Base-by-base conservation (phyloP, 148 eudicot species). In the Mesembryanthemum crystallinum region DNA sequence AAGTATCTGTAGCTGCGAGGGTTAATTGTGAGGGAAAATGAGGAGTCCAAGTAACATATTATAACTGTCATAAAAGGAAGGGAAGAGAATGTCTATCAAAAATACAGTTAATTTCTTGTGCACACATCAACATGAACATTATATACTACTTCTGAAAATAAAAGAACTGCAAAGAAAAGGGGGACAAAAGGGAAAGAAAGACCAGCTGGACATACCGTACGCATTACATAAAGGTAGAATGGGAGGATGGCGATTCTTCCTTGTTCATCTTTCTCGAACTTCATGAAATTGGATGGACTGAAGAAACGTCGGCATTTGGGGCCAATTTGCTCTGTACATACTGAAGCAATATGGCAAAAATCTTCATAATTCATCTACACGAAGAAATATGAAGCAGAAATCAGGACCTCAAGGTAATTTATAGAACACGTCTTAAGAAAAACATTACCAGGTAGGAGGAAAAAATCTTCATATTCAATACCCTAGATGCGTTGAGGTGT, bases 311-410 rank as follows among this genome's bases (percentile, higher is more conserved):
- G 85, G 82, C 99, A 95, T 84, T 95, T 95, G 21, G 96, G 97
- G 78, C 98, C 98, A 72, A 95, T 90, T 85, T 95, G 99, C 83
- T 92, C 97, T 21, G 99, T 85, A 81, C 99, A 95, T 62, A 95
- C 99, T 33, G 99, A 89, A 81, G 99, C 99, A 76, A 95, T 95
- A 85, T 95, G 99, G 88, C 99, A 95, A 81, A 95, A 95, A 86
- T 95, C 99, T 86, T 95, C 99, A 85, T 95, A 95, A 77, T 95
- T 95, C 99, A 95, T 95, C 99, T 95, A 75, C 79, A 73, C 64
- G 23, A 83, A 66, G 8, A 75, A 76, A 58, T 24, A 29, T 15
- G 64, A 69, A 64, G 43, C 28, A 71, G 27, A 75, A 28, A 61
- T 58, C 27, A 61, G 42, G 30, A 54, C 70, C 2, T 25, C 35